Base-by-base conservation (phyloP, 2,329 filamentous ascomycete species). In the Acarospora socialis region DNA sequence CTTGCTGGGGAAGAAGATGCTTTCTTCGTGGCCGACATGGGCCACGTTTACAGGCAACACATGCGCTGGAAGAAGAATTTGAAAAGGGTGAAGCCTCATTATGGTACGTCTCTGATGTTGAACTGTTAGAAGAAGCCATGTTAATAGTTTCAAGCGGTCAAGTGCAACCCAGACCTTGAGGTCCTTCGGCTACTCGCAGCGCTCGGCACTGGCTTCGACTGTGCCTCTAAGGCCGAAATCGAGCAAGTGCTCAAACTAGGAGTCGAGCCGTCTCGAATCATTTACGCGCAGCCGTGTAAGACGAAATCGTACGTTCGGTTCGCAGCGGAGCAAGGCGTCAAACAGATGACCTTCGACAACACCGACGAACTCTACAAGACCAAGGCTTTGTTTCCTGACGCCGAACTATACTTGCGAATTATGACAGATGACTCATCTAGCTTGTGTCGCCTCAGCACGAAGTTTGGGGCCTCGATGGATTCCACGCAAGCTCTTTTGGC, bases 291-390 rank as follows among this genome's bases (percentile, higher is more conserved):
- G 63, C 90, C 90, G 34, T 95, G 90, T 80, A 98, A 98, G 75
- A 98, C 90, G 50, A 92, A 90, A 64, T 94, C 87, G 28, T 95
- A 94, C 57, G 70, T 98, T 41, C 83, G 86, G 52, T 92, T 86
- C 51, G 90, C 92, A 43, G 75, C 80, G 50, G 70, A 74, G 52
- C 67, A 77, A 44, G 80, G 79, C 45, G 90, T 98, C 54, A 87
- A 81, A 63, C 82, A 93, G 67, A 95, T 98, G 87, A 98, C 90
- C 2, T 95, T 98, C 53, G 90, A 98, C 70, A 98, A 98, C 49
- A 74, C 80, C 54, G 90, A 98, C 56, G 90, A 98, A 68, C 72
- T 98, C 32, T 83, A 87, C 72, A 98, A 98, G 70, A 87, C 92
- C 57, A 90, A 92, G 59, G 80, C 83, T 57, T 72, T 90, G 47